Base-by-base conservation (phyloP, 257 asterid genomes). In the Solanum appendiculatum region DNA sequence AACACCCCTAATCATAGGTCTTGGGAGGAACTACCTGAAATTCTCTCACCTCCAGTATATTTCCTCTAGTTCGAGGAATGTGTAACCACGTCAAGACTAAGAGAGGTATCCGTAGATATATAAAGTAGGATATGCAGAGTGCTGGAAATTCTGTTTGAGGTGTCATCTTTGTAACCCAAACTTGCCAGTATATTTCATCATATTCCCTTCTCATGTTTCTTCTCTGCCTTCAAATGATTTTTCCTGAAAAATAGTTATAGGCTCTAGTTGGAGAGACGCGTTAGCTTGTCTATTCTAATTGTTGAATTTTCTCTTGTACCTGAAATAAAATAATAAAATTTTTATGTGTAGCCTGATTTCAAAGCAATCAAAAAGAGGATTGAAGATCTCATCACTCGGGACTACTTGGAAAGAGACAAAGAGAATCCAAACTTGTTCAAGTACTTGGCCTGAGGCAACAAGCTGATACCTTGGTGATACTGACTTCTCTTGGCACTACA, bases 361-460 rank as follows among this genome's bases (percentile, higher is more conserved):
- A 92, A 86, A 74, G 88, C 87, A 42, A 92, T 94, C 84, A 92
- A 93, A 40, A 92, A 89, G 92, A 72, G 97, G 60, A 93, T 93
- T 74, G 97, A 93, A 87, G 93, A 92, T 84, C 90, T 94, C 46
- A 90, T 92, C 33, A 77, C 90, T 13, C 82, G 91, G 11, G 95
- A 93, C 9, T 93, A 91, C 87, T 78, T 94, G 92, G 93, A 91
- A 80, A 90, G 95, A 58, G 95, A 94, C 82, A 80, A 54, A 83
- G 90, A 90, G 51, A 90, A 89, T 84, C 90, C 95, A 8, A 91
- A 90, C 88, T 2, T 84, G 78, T 91, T 84, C 93, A 90, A 82
- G 89, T 92, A 93, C 87, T 70, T 91, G 81, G 93, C 95, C 42
- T 92, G 86, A 91, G 42, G 14, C 77, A 68, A 84, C 37, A 87